These are phyloP conservation scores for Lentinus polychrous DNA, from an alignment of 1,284 basidiomycete species.

Conservation along the genomic window DNA sequence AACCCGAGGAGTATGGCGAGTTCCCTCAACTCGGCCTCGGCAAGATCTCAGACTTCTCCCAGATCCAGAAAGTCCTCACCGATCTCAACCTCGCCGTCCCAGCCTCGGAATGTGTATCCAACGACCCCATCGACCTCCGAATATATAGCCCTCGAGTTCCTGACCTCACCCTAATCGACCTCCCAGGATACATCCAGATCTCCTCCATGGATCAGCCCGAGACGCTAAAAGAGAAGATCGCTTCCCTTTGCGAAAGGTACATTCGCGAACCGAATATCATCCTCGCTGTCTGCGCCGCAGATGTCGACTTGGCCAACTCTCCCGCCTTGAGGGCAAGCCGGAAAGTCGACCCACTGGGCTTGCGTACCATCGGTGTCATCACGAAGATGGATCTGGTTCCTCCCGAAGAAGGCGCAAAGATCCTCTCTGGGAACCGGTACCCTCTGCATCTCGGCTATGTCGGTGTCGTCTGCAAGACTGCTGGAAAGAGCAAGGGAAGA, in stretches of 20 bases:
- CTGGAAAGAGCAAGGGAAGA: conserved; percentile 32
- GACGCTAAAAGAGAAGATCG: conserved; percentile 97
- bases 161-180: conserved; percentile 93
- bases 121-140: conserved; percentile 93
- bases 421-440: conserved; percentile 94
- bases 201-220: conserved; percentile 97
- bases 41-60: conserved; percentile 96
- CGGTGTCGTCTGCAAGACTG: conserved; percentile 88
- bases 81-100: conserved; percentile 96
- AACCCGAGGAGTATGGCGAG: conserved; percentile 98
- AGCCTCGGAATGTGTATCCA: conserved; percentile 81
- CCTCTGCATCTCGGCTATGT: conserved; percentile 95
- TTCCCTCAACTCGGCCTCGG: conserved; percentile 94
- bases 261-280: conserved; percentile 90
- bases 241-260: conserved; percentile 94
- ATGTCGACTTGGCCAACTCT: conserved; percentile 96
- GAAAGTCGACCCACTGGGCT: conserved; percentile 94
- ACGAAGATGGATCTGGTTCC: conserved; percentile 99
- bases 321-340: conserved; percentile 95
- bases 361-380: conserved; percentile 93
- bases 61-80: conserved; percentile 88
- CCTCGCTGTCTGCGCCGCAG: conserved; percentile 93
- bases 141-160: conserved; percentile 96
- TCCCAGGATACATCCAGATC: conserved; percentile 94
- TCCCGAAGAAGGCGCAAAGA: conserved; percentile 95